Evolutionary conservation across 2,329 filamentous ascomycete species (phyloP).

Genomic region (Fragosphaeria purpurea): DNA sequence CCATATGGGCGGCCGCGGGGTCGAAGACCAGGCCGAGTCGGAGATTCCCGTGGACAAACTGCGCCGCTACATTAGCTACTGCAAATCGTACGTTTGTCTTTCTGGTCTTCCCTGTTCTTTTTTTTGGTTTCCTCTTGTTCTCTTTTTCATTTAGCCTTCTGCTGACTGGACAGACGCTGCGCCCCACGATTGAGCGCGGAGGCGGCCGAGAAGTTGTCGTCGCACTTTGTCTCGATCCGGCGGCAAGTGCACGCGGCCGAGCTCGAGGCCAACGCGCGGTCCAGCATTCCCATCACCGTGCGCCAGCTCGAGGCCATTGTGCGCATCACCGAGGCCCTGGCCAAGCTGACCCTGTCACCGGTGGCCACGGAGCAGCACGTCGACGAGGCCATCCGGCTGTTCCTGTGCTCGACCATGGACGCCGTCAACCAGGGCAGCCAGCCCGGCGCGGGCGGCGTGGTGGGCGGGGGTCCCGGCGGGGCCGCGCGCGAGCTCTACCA

Average conservation of each 20-base stretch:
- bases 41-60: conserved; percentile 95
- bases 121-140: too few relatives aligned
- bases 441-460: conserved; percentile 5
- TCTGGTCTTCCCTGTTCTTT: too few relatives aligned
- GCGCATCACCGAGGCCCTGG: conserved; percentile 90
- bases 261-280: conserved; percentile 78
- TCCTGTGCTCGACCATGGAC: conserved; percentile 96
- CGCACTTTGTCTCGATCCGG: conserved; percentile 93
- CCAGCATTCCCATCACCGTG: conserved; percentile 93
- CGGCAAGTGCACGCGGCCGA: conserved; percentile 89
- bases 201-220: conserved; percentile 90
- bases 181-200: conserved; percentile 83
- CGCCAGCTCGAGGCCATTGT: conserved; percentile 96
- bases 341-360: conserved; percentile 78
- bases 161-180: conserved; percentile 58
- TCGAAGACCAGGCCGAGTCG: conserved; percentile 73
- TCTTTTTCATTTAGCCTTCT: too few relatives aligned
- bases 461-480: conserved; percentile 26
- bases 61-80: conserved; percentile 95
- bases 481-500: conserved; percentile 85
- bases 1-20: conserved; percentile 80
- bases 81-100: conserved; percentile 63
- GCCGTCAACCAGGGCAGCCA: conserved; percentile 78
- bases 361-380: conserved; percentile 86
- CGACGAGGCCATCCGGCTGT: conserved; percentile 92